These are phyloP conservation scores for Paramecium tetraurelia DNA, from an alignment of 73 alveolate genomes.

Conservation along the genomic window DNA sequence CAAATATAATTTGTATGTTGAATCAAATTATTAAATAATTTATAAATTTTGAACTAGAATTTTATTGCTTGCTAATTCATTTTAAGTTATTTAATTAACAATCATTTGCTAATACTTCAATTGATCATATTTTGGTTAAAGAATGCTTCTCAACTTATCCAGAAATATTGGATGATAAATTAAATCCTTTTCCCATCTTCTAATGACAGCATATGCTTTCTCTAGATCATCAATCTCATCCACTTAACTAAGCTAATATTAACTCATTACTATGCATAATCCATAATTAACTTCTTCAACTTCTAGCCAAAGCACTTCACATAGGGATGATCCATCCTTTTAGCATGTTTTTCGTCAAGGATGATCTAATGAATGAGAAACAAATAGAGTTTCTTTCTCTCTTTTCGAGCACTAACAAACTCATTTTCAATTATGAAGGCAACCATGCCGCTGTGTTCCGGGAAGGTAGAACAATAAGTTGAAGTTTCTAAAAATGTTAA, in stretches of 20 bases:
- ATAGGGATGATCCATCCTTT: conserved; percentile 27
- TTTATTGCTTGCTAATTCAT: neutral
- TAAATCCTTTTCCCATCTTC: conserved; percentile 47
- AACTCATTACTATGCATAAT: neutral
- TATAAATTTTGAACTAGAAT: conserved; percentile 7
- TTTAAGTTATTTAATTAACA: neutral
- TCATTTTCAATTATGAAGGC: neutral
- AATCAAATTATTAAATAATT: conserved; percentile 1
- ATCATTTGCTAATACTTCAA: neutral
- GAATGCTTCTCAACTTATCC: conserved; percentile 26
- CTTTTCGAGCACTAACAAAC: neutral
- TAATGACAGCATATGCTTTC: neutral
- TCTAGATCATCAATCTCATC: conserved; percentile 3
- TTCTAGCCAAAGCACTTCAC: neutral
- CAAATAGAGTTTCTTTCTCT: conserved; percentile 30
- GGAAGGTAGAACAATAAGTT: neutral
- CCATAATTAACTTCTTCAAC: neutral
- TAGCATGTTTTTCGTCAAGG: neutral
- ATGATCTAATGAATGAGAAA: conserved; percentile 20
- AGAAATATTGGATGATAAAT: conserved; percentile 22
- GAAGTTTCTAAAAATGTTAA: neutral
- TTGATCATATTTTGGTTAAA: conserved; percentile 34
- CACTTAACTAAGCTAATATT: neutral
- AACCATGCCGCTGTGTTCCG: neutral
- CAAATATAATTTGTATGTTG: neutral